A percentile compares a stretch with the other conserved stretches of the same genome.
phyloP scores from a whole-genome alignment of 2,329 filamentous ascomycete species.

The Cordyceps pruinosa region DNA sequence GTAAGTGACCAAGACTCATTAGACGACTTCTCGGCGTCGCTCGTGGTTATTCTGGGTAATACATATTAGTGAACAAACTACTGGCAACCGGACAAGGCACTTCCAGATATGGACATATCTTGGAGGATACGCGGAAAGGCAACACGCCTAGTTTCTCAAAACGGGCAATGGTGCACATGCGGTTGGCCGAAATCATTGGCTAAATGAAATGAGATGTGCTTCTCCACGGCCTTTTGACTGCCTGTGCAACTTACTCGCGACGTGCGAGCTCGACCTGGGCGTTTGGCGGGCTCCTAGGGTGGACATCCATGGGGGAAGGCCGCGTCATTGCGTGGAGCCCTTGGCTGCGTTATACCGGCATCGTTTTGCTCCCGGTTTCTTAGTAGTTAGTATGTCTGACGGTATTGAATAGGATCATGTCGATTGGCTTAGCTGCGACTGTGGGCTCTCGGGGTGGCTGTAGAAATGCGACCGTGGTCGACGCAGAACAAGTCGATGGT shows the following conservation, averaged over 20 bases:
- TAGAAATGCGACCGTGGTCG: background rate
- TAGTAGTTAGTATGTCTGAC: too few relatives aligned
- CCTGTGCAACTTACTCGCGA: background rate
- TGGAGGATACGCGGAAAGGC: background rate
- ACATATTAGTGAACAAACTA: too few relatives aligned
- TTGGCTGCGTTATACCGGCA: too few relatives aligned
- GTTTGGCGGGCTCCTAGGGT: conserved; percentile 3
- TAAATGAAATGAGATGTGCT: background rate
- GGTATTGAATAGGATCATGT: background rate
- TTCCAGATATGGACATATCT: background rate
- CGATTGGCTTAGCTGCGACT: background rate
- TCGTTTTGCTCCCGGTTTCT: too few relatives aligned
- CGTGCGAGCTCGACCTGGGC: background rate
- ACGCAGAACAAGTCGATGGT: background rate
- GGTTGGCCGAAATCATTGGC: background rate
- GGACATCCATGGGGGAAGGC: background rate
- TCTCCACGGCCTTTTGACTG: background rate
- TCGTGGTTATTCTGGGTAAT: background rate
- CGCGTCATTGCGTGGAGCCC: conserved; percentile 10
- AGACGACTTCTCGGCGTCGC: background rate
- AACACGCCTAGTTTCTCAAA: background rate
- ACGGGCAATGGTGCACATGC: background rate
- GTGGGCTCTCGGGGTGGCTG: background rate
- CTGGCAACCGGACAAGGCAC: background rate
- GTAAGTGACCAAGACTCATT: background rate